Conservation (phyloP, 108 stramenopile genomes). For the Nitzschia sp. region DNA sequence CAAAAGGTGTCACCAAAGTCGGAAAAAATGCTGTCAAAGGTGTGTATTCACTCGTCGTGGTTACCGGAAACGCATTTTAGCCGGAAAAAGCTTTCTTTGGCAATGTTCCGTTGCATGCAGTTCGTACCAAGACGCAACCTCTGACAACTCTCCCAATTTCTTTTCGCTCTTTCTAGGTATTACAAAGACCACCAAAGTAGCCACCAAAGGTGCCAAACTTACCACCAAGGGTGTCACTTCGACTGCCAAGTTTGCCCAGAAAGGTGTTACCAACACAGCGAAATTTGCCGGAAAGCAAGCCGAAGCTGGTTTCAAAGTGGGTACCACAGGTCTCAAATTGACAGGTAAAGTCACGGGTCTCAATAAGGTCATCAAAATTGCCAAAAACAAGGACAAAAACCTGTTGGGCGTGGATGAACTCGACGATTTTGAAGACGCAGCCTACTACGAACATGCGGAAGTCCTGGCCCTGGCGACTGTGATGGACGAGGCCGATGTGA, state of each 20-base stretch:
- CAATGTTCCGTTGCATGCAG: too few species aligned
- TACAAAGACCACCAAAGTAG: conserved; percentile 26
- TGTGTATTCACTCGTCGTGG: conserved; percentile 1
- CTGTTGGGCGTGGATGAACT: conserved; percentile 3
- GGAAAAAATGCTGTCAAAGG: conserved; percentile 32
- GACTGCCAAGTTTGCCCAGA: conserved; percentile 22
- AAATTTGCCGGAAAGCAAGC: conserved; percentile 30
- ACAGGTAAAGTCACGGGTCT: conserved; percentile 30
- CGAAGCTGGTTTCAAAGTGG: conserved; percentile 12
- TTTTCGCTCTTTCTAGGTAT: not conserved
- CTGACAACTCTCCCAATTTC: not conserved
- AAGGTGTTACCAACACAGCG: conserved; percentile 29
- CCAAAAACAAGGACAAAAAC: conserved; percentile 12
- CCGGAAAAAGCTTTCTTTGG: not conserved
- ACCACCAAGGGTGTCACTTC: conserved; percentile 20
- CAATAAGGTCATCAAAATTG: conserved; percentile 20
- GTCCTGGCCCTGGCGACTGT: not conserved
- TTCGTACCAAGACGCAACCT: not conserved
- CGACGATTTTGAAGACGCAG: conserved; percentile 17
- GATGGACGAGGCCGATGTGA: conserved; percentile 39
- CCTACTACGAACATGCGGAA: conserved; percentile 20
- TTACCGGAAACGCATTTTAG: too few species aligned
- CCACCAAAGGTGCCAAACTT: conserved; percentile 21
- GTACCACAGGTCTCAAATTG: conserved; percentile 12
- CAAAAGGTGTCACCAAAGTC: conserved; percentile 30